A percentile compares a stretch with the other conserved stretches of the same genome.
Evolutionary conservation across 108 stramenopile species (phyloP).

Genomic region (Fistulifera solaris): DNA sequence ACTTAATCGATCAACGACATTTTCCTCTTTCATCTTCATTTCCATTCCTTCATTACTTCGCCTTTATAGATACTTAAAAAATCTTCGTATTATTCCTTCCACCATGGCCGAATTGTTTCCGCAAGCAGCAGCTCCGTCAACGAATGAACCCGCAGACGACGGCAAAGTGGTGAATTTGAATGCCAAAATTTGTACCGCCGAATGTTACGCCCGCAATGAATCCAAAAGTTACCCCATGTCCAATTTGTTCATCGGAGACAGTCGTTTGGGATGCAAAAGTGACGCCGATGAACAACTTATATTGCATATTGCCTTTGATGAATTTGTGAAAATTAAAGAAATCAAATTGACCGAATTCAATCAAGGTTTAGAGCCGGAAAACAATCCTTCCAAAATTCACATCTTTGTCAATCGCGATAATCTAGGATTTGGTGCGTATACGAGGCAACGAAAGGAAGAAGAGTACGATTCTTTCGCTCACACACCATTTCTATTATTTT

Average conservation of each 20-base stretch:
- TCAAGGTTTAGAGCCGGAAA: constrained; percentile 52
- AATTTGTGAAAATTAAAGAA: constrained; percentile 49
- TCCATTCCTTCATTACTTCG: no score
- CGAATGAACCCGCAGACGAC: constrained; percentile 30
- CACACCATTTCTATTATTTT: no score
- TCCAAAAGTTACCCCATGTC: constrained; percentile 57
- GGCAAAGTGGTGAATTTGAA: constrained; percentile 53
- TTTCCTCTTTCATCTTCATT: no score
- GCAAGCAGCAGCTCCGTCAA: no score
- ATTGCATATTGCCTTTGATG: constrained; percentile 74
- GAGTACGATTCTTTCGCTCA: no score
- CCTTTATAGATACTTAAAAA: no score
- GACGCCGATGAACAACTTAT: constrained; percentile 87
- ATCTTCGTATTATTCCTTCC: no score
- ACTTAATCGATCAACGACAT: no score
- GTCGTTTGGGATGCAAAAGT: constrained; percentile 69
- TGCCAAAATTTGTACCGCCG: constrained; percentile 40
- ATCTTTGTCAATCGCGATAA: constrained; percentile 72
- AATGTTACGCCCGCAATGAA: constrained; percentile 71
- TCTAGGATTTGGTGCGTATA: constrained; percentile 43
- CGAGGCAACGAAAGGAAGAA: no score
- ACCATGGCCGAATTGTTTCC: no score
- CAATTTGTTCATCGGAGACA: constrained; percentile 84
- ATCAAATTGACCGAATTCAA: constrained; percentile 80
- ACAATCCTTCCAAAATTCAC: constrained; percentile 59